phyloP scores from a whole-genome alignment of 2,329 filamentous ascomycete genomes.

The Ophiostoma tasmaniense region DNA sequence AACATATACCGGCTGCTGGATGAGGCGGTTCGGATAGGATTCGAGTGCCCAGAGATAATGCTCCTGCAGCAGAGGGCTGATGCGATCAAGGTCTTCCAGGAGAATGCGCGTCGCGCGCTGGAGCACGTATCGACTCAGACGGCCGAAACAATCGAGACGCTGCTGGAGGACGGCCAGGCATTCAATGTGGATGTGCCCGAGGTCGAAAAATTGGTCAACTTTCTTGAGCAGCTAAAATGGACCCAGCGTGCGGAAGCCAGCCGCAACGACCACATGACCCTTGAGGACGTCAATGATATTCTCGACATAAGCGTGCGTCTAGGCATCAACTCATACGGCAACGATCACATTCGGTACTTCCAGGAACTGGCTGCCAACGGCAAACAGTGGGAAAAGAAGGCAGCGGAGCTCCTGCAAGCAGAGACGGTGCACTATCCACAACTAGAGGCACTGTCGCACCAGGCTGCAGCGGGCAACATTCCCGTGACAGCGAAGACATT shows the following conservation, averaged over 20 bases:
- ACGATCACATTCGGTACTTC: conserved; percentile 61
- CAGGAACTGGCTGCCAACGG: conserved; percentile 69
- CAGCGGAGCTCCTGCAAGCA: conserved; percentile 83
- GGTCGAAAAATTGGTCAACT: conserved; percentile 68
- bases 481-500: conserved; percentile 79
- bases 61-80: conserved; percentile 78
- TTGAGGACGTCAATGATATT: conserved; percentile 71
- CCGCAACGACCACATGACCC: conserved; percentile 56
- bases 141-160: conserved; percentile 71
- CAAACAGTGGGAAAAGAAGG: conserved; percentile 85
- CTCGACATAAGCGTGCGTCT: conserved; percentile 70
- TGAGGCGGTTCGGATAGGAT: conserved; percentile 78
- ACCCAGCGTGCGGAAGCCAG: conserved; percentile 64
- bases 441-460: conserved; percentile 79
- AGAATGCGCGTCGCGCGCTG: conserved; percentile 62
- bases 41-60: conserved; percentile 85
- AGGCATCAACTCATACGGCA: conserved; percentile 70
- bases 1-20: conserved; percentile 79
- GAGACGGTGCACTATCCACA: conserved; percentile 91
- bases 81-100: conserved; percentile 76
- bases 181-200: conserved; percentile 92
- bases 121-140: conserved; percentile 56
- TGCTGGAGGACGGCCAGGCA: conserved; percentile 79
- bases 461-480: conserved; percentile 60
- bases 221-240: conserved; percentile 84